Percentiles rank a stretch among this genome's conserved stretches.
phyloP scores from a whole-genome alignment of 2,329 filamentous ascomycete species.

The Cercospora brassicicola region DNA sequence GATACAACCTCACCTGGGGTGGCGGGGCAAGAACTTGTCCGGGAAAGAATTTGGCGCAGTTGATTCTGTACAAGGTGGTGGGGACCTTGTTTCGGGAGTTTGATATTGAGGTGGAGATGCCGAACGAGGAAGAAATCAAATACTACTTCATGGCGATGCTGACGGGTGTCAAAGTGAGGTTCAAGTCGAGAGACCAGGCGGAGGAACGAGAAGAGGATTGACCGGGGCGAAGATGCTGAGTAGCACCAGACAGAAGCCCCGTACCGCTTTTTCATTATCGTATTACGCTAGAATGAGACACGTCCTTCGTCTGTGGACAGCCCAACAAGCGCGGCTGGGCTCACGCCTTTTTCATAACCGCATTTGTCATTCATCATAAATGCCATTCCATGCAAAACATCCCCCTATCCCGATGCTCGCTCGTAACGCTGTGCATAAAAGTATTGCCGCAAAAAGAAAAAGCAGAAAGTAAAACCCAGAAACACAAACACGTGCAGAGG shows the following conservation, averaged over 20 bases:
- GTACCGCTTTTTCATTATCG: not conserved
- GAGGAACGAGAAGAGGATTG: not conserved
- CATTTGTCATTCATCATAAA: not conserved
- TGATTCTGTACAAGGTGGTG: conserved; percentile 31
- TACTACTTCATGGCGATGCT: conserved; percentile 25
- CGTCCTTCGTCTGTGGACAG: not conserved
- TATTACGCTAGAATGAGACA: not conserved
- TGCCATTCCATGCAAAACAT: not conserved
- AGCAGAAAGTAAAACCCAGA: not conserved
- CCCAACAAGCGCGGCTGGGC: not conserved
- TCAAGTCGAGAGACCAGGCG: not conserved
- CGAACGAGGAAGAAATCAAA: conserved; percentile 16
- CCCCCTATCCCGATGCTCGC: not conserved
- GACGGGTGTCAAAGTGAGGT: conserved; percentile 13
- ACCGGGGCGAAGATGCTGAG: not conserved
- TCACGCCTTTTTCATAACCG: not conserved
- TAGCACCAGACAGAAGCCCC: not conserved
- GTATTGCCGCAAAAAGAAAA: not conserved
- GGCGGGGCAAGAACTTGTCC: conserved; percentile 29
- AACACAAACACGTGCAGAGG: not conserved
- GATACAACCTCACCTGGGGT: conserved; percentile 26
- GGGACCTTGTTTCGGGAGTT: conserved; percentile 18
- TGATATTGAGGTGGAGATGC: conserved; percentile 16
- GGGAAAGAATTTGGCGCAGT: conserved; percentile 30
- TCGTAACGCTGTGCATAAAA: not conserved